phyloP scores from a whole-genome alignment of 2,329 filamentous ascomycete species.

The Neonectria punicea region DNA sequence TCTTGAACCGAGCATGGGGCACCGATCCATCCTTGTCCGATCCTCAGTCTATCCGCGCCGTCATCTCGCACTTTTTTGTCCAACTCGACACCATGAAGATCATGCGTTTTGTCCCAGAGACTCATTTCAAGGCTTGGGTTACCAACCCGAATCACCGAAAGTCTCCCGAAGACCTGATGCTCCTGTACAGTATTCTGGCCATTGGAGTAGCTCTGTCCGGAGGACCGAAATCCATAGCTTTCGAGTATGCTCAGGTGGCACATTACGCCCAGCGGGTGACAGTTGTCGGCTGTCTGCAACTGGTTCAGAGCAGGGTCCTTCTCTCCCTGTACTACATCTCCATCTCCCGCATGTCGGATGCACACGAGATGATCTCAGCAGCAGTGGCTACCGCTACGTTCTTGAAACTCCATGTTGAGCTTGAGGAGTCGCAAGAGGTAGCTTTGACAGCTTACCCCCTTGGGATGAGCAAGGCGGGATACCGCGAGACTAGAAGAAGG shows the following conservation, averaged over 20 bases:
- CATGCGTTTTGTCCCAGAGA: slow-evolving; percentile 55
- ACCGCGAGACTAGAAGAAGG: slow-evolving; percentile 74
- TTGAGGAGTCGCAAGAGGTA: slow-evolving; percentile 57
- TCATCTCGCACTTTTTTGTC: slow-evolving; percentile 55
- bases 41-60: slow-evolving; percentile 52
- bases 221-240: slow-evolving; percentile 50
- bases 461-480: slow-evolving; percentile 65
- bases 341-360: slow-evolving; percentile 66
- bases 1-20: slow-evolving; percentile 61
- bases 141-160: slow-evolving; percentile 49
- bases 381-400: slow-evolving; percentile 69
- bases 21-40: slow-evolving; percentile 60
- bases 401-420: slow-evolving; percentile 72
- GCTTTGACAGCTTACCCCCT: slow-evolving; percentile 60
- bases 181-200: slow-evolving; percentile 57
- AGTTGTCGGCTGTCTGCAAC: slow-evolving; percentile 58
- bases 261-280: slow-evolving; percentile 60
- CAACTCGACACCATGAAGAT: slow-evolving; percentile 55
- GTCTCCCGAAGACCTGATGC: slow-evolving; percentile 57
- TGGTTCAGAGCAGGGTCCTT: slow-evolving; percentile 75
- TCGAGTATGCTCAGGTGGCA: slow-evolving; percentile 62
- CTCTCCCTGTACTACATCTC: slow-evolving; percentile 74
- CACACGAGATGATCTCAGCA: slow-evolving; percentile 71
- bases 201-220: slow-evolving; percentile 53
- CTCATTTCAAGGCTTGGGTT: slow-evolving; percentile 52